These are phyloP conservation scores for Gossypium arboreum DNA, from an alignment of 345 rosid species.

Conservation along the genomic window DNA sequence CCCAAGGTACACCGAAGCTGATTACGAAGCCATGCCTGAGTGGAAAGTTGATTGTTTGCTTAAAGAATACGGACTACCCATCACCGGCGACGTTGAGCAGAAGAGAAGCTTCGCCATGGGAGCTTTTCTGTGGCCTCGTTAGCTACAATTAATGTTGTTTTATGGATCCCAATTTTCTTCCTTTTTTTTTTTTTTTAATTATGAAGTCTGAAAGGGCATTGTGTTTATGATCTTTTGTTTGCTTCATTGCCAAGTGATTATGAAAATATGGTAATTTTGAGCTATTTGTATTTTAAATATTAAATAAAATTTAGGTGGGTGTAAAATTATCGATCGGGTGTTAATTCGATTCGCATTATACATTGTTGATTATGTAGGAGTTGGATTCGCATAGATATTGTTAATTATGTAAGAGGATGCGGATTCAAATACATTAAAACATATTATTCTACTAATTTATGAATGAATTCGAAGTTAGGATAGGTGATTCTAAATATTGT, in stretches of 20 bases:
- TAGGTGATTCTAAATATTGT: fast-evolving
- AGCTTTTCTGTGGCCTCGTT: slow-evolving; percentile 58
- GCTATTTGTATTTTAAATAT: too few species aligned
- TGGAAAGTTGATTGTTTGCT: slow-evolving; percentile 53
- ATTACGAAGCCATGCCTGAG: slow-evolving; percentile 56
- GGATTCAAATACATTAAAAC: fast-evolving
- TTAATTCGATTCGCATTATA: fast-evolving
- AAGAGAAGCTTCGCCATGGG: slow-evolving; percentile 60
- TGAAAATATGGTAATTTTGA: too few species aligned
- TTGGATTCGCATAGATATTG: too few species aligned
- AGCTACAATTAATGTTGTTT: not conserved
- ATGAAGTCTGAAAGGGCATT: too few species aligned
- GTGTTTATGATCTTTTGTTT: too few species aligned
- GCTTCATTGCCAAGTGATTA: too few species aligned
- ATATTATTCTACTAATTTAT: too few species aligned
- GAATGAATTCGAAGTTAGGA: fast-evolving
- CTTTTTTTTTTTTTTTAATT: too few species aligned
- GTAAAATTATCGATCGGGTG: too few species aligned
- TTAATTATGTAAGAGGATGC: too few species aligned
- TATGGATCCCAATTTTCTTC: too few species aligned
- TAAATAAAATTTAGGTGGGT: too few species aligned
- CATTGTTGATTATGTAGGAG: fast-evolving
- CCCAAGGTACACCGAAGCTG: slow-evolving; percentile 48
- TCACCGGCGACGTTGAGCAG: slow-evolving; percentile 36
- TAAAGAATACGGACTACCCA: slow-evolving; percentile 47